phyloP scores from a whole-genome alignment of 768 basidiomycete species.

The Suillus ampliporus region DNA sequence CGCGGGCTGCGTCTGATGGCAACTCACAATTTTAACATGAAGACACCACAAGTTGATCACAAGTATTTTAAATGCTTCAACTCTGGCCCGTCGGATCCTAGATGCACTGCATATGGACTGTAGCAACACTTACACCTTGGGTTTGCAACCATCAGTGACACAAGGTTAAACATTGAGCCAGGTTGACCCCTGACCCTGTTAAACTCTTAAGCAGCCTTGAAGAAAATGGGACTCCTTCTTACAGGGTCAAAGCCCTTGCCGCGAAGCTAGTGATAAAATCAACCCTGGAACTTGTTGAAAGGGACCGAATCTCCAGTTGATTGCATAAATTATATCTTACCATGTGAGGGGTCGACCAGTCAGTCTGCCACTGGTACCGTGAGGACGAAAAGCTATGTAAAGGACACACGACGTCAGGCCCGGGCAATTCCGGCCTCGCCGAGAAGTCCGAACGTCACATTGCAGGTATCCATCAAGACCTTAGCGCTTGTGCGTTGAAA shows the following conservation, averaged over 20 bases:
- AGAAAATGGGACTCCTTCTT: neutral
- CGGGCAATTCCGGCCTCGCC: neutral
- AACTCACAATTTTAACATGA: conserved; percentile 1
- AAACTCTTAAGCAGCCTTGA: neutral
- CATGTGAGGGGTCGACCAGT: too few species aligned
- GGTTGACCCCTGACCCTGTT: too few species aligned
- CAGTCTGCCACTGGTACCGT: too few species aligned
- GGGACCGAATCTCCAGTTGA: too few species aligned
- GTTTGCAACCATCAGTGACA: neutral
- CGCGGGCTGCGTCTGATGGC: neutral
- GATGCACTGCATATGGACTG: neutral
- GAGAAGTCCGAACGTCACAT: neutral
- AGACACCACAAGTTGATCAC: neutral
- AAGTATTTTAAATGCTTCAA: neutral
- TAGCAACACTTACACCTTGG: neutral
- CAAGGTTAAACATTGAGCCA: neutral
- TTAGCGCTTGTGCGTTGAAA: neutral
- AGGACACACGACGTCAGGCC: neutral
- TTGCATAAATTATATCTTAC: too few species aligned
- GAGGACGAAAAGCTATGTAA: too few species aligned
- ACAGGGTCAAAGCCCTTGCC: neutral
- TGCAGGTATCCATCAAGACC: neutral
- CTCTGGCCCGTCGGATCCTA: neutral
- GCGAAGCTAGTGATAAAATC: neutral
- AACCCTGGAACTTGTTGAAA: neutral